Evolutionary conservation across 805 yeast genomes (phyloP).

Genomic region (Pichia membranifaciens): DNA sequence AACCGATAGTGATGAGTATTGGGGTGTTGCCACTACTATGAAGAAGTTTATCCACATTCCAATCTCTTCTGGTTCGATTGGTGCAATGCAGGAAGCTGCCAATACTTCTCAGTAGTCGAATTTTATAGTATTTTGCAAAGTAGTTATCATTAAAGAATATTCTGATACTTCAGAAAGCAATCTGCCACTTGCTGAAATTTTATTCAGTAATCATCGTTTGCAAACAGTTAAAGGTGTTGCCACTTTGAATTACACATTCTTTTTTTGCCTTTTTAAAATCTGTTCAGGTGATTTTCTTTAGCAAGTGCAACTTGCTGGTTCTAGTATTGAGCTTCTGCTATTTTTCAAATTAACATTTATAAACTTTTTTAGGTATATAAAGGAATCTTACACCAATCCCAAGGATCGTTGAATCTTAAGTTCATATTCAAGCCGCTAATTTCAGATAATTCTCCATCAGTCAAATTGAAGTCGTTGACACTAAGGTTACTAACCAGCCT

Average conservation of each 20-base stretch:
- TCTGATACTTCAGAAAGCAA: too few relatives aligned
- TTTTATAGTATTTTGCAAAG: too few relatives aligned
- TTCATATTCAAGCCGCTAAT: constrained; percentile 59
- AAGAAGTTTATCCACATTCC: constrained; percentile 9
- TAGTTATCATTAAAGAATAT: too few relatives aligned
- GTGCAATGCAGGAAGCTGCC: constrained; percentile 20
- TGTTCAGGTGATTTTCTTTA: too few relatives aligned
- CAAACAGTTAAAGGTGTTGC: too few relatives aligned
- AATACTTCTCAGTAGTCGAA: constrained; percentile 21
- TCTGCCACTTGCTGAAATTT: too few relatives aligned
- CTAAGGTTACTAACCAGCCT: constrained; percentile 58
- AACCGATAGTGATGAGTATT: constrained; percentile 13
- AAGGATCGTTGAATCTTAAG: constrained; percentile 82
- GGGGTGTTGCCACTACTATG: constrained; percentile 12
- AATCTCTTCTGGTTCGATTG: constrained; percentile 22
- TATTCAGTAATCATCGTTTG: too few relatives aligned
- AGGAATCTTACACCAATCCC: constrained; percentile 34
- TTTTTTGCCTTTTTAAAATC: background rate
- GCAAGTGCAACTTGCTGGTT: too few relatives aligned
- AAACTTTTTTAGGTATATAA: constrained; percentile 26
- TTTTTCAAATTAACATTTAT: background rate
- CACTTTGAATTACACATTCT: background rate
- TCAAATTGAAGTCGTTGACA: constrained; percentile 47
- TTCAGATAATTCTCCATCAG: constrained; percentile 45
- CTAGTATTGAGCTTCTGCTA: background rate